Evolutionary conservation across 495 filamentous ascomycete species (phyloP), one percentile per base, ranked within the genome.

Genomic region (Tetracladium marchalianum): DNA sequence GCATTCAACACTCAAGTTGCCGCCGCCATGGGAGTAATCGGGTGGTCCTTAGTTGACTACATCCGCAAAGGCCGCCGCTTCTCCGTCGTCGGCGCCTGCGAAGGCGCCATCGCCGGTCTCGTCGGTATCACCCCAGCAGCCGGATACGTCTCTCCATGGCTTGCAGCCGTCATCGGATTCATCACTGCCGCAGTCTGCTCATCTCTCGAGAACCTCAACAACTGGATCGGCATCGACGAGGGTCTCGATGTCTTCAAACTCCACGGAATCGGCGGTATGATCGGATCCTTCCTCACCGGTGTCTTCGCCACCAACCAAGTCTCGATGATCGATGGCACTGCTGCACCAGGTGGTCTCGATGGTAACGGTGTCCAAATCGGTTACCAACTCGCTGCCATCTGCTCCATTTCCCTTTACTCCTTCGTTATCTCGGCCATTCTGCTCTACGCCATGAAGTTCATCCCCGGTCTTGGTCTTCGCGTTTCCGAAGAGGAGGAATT

Each of bases 41-140:
- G 73, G n/a, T 80, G 77, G 74, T 69, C 73, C 6, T 17, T 76
- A 1, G 72, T 80, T 4, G 77, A 81, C 57, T 76, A 69, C 55
- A 67, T 78, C 57, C 65, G 66, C 43, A 61, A 75, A 41, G 65
- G 67, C 35, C 68, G 70, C 0, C 70, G 68, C 39, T 81, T 79
- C 61, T 71, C 69, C n/a, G 65, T 78, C 2, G 76, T 80, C 0
- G 76, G 76, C 31, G 70, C 71, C 2, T 81, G 78, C 54, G 70
- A 75, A 51, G 79, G 79, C 19, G 75, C 74, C 12, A 81, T 83
- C 52, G 73, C 77, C 24, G 79, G 78, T 15, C 70, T 82, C 11
- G 77, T 82, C 8, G 78, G 73, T 10, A 80, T 82, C 55, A 83
- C 79, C 0, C 79, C 77, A 5, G 78, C 76, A 12, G 76, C 76